phyloP scores from a whole-genome alignment of 2,329 filamentous ascomycete species.

The Aaosphaeria arxii region DNA sequence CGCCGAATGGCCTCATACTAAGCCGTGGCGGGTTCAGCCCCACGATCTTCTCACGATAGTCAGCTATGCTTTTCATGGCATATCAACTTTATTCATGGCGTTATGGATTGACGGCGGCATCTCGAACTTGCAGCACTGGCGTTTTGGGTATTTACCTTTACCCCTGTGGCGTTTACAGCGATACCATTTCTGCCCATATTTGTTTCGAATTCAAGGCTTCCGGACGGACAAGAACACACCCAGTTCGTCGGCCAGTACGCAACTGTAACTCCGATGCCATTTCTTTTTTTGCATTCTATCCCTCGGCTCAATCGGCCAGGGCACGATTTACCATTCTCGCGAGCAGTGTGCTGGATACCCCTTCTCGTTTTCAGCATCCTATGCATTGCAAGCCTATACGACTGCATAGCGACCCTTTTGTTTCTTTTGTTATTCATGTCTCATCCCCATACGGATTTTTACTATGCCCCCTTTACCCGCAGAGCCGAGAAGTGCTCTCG shows the following conservation, averaged over 20 bases:
- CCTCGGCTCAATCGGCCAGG: constrained; percentile 17
- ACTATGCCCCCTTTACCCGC: constrained; percentile 17
- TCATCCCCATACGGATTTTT: constrained; percentile 27
- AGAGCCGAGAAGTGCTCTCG: constrained; percentile 29
- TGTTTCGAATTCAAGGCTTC: constrained; percentile 21
- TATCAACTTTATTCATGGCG: constrained; percentile 29
- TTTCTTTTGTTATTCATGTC: constrained; percentile 35
- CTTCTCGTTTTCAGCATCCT: constrained; percentile 20
- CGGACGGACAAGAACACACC: constrained; percentile 18
- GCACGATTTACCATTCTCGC: constrained; percentile 20
- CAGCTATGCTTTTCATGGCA: constrained; percentile 26
- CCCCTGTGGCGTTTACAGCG: constrained; percentile 35
- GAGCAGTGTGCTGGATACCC: constrained; percentile 24
- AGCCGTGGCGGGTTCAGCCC: constrained; percentile 13
- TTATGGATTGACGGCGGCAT: constrained; percentile 29
- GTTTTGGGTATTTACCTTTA: constrained; percentile 17
- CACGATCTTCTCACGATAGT: constrained; percentile 31
- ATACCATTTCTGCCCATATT: constrained; percentile 22
- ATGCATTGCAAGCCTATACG: constrained; percentile 19
- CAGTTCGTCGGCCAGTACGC: constrained; percentile 10
- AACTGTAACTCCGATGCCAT: constrained; percentile 13
- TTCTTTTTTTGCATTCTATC: constrained; percentile 30
- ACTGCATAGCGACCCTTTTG: constrained; percentile 26
- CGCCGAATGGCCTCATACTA: constrained; percentile 40
- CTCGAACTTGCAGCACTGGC: constrained; percentile 30